These are phyloP conservation scores for Clavispora santaluciae DNA, from an alignment of 805 yeast genomes.

Conservation along the genomic window DNA sequence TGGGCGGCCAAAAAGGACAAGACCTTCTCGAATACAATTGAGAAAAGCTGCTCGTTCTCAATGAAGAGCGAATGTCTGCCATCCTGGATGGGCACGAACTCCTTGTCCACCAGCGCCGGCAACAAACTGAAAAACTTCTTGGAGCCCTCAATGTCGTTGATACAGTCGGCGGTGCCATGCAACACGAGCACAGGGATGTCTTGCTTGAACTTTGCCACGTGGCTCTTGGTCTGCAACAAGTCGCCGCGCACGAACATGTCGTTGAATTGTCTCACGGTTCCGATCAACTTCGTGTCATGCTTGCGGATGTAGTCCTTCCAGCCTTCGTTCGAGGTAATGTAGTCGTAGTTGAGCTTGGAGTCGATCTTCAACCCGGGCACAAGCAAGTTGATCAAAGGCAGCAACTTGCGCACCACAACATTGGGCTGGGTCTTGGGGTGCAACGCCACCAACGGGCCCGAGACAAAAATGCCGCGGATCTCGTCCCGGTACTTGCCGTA, in stretches of 20 bases:
- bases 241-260: conserved; percentile 66
- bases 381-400: conserved; percentile 34
- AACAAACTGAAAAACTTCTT: conserved; percentile 34
- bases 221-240: conserved; percentile 34
- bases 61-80: conserved; percentile 44
- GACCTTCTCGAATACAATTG: conserved; percentile 30
- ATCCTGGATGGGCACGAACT: conserved; percentile 24
- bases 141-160: conserved; percentile 52
- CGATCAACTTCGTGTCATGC: conserved; percentile 40
- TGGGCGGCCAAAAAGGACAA: conserved; percentile 28
- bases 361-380: conserved; percentile 50
- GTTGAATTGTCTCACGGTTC: conserved; percentile 51
- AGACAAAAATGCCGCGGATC: conserved; percentile 43
- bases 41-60: conserved; percentile 42
- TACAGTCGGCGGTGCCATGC: conserved; percentile 61
- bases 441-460: conserved; percentile 57
- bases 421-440: conserved; percentile 61
- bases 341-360: conserved; percentile 52
- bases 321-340: conserved; percentile 45
- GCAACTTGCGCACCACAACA: conserved; percentile 31
- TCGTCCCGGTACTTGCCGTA: conserved; percentile 46
- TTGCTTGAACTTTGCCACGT: conserved; percentile 31
- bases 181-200: conserved; percentile 48
- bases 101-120: conserved; percentile 29
- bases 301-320: conserved; percentile 43